Evolutionary conservation across 805 yeast species (phyloP).

Genomic region (Wickerhamomyces hampshirensis): DNA sequence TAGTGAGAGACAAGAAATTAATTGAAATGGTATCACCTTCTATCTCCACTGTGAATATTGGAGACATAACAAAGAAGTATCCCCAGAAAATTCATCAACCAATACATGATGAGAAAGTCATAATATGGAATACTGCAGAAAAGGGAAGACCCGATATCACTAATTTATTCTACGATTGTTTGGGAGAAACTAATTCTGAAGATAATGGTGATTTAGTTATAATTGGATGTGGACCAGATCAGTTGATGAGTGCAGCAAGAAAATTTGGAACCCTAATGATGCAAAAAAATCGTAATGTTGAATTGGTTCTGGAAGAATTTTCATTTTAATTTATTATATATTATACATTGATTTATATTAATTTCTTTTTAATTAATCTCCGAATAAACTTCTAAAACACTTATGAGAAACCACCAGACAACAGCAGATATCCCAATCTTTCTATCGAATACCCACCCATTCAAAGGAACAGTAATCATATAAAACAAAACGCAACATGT

Average conservation of each 20-base stretch:
- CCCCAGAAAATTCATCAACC: neutral
- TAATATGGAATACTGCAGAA: constrained; percentile 16
- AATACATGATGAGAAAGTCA: constrained; percentile 1
- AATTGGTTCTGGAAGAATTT: constrained; percentile 21
- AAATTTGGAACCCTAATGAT: constrained; percentile 12
- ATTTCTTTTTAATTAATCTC: too few relatives aligned
- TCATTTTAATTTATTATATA: constrained; percentile 9
- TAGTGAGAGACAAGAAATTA: constrained; percentile 12
- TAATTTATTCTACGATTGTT: constrained; percentile 11
- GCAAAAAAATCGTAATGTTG: constrained; percentile 6
- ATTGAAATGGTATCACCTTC: constrained; percentile 5
- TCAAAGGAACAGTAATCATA: constrained; percentile 19
- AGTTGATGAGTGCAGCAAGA: constrained; percentile 20
- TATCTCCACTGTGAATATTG: neutral
- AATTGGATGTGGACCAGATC: constrained; percentile 24
- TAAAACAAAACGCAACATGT: constrained; percentile 18
- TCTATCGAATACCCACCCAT: constrained; percentile 21
- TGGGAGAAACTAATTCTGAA: constrained; percentile 1
- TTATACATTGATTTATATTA: too few relatives aligned
- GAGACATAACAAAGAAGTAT: neutral
- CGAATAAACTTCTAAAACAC: constrained; percentile 17
- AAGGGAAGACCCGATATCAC: constrained; percentile 18
- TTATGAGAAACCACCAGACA: constrained; percentile 24
- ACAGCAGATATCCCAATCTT: constrained; percentile 22
- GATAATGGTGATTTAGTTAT: constrained; percentile 8